Evolutionary conservation across 2,329 filamentous ascomycete genomes (phyloP).

Genomic region (Sclerotinia nivalis): DNA sequence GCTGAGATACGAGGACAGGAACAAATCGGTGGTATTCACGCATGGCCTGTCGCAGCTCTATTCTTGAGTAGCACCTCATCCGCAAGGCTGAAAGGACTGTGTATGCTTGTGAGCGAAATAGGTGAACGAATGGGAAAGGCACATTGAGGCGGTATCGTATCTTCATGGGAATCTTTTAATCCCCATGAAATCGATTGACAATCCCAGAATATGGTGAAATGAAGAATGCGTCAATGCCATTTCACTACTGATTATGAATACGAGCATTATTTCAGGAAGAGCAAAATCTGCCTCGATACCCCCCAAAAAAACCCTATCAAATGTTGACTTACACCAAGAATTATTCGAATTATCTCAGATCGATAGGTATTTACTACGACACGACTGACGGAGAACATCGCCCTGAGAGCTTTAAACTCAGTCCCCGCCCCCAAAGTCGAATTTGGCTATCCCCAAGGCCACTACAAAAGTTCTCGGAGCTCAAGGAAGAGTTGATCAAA

Average conservation of each 20-base stretch:
- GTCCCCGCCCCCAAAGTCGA: not conserved
- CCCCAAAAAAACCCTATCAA: not conserved
- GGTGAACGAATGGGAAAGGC: slow-evolving; percentile 18
- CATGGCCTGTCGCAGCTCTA: slow-evolving; percentile 73
- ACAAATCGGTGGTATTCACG: slow-evolving; percentile 71
- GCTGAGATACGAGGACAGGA: slow-evolving; percentile 45
- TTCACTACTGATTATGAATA: not conserved
- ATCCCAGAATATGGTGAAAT: not conserved
- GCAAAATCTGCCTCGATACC: not conserved
- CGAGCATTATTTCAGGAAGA: not conserved
- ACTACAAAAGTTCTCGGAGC: not conserved
- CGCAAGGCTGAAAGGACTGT: slow-evolving; percentile 55
- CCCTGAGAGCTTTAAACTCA: not conserved
- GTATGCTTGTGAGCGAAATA: slow-evolving; percentile 27
- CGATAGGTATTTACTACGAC: not conserved
- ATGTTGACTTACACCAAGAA: not conserved
- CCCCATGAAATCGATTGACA: not conserved
- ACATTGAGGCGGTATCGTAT: not conserved
- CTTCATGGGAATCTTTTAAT: not conserved
- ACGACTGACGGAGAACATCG: not conserved
- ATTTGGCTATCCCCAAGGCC: not conserved
- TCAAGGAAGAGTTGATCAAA: not conserved
- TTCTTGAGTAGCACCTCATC: slow-evolving; percentile 53
- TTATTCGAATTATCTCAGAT: not conserved
- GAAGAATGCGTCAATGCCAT: too few species aligned